Percentiles rank a stretch among this genome's conserved stretches.
phyloP scores from a whole-genome alignment of 75 land plant genomes.

The Cupressus sempervirens region DNA sequence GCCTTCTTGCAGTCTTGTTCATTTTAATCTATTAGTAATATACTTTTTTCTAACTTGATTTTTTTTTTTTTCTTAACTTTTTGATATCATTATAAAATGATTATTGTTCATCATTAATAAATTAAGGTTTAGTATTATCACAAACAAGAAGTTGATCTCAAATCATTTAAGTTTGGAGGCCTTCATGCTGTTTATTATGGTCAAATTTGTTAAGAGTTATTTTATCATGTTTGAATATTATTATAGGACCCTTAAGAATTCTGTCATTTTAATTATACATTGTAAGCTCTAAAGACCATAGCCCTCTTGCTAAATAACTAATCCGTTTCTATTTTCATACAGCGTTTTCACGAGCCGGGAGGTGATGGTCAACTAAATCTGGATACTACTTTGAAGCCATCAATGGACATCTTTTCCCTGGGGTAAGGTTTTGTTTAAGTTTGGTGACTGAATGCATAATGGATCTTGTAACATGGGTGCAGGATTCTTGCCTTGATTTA shows the following conservation, averaged over 20 bases:
- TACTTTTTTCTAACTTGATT: not conserved
- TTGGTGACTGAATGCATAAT: not conserved
- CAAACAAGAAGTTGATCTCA: not conserved
- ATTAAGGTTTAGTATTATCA: not conserved
- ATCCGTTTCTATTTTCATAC: slow-evolving; percentile 14
- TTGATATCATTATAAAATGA: not conserved
- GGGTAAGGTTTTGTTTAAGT: slow-evolving; percentile 54
- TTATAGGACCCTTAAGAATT: not conserved
- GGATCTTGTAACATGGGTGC: not conserved
- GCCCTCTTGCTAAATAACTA: not conserved
- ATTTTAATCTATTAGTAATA: not conserved
- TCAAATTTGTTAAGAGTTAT: not conserved
- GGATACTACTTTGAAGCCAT: slow-evolving; percentile 82
- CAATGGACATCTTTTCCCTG: slow-evolving; percentile 98
- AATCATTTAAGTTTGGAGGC: not conserved
- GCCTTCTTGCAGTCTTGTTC: not conserved
- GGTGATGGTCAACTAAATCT: slow-evolving; percentile 55
- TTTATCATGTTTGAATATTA: not conserved
- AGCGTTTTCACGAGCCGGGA: slow-evolving; percentile 97
- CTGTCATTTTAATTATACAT: not conserved
- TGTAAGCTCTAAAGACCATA: not conserved
- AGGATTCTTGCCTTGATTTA: not conserved
- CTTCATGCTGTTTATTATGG: not conserved
- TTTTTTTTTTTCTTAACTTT: not conserved
- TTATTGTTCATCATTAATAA: not conserved